Conservation (phyloP, 139 green algal genomes). For the Nannochloris sp. region DNA sequence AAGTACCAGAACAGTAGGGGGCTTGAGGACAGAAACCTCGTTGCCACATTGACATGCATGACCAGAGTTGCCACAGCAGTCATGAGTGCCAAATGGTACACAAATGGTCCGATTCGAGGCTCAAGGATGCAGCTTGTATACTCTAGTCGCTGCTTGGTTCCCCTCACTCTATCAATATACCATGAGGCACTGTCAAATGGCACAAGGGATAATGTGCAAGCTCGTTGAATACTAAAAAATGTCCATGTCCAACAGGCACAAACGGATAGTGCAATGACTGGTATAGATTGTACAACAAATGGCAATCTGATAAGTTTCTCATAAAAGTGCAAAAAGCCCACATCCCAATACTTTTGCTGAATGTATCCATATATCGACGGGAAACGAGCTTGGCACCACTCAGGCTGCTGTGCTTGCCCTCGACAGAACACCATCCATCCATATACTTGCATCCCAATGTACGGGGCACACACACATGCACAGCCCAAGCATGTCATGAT, state of each 20-base stretch:
- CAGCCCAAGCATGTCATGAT: background rate
- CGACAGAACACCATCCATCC: conserved; percentile 33
- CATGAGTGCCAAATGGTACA: conserved; percentile 69
- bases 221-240: conserved; percentile 13
- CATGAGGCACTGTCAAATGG: background rate
- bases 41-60: conserved; percentile 81
- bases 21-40: conserved; percentile 65
- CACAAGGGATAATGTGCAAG: conserved; percentile 10
- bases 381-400: conserved; percentile 49
- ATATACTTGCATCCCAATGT: conserved; percentile 21
- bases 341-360: conserved; percentile 79
- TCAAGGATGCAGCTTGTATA: conserved; percentile 11
- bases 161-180: background rate
- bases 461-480: conserved; percentile 10
- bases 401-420: conserved; percentile 3
- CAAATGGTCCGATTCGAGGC: conserved; percentile 33
- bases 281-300: conserved; percentile 13
- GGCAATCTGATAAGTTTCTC: conserved; percentile 32
- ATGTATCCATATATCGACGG: conserved; percentile 71
- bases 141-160: background rate
- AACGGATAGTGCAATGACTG: conserved; percentile 18
- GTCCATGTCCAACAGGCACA: conserved; percentile 17
- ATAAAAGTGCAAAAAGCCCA: conserved; percentile 71
- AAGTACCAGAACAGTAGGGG: conserved; percentile 67
- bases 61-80: conserved; percentile 36